Evolutionary conservation across 768 basidiomycete genomes (phyloP), one percentile per base, ranked within the genome.

Genomic region (Pisolithus orientalis): DNA sequence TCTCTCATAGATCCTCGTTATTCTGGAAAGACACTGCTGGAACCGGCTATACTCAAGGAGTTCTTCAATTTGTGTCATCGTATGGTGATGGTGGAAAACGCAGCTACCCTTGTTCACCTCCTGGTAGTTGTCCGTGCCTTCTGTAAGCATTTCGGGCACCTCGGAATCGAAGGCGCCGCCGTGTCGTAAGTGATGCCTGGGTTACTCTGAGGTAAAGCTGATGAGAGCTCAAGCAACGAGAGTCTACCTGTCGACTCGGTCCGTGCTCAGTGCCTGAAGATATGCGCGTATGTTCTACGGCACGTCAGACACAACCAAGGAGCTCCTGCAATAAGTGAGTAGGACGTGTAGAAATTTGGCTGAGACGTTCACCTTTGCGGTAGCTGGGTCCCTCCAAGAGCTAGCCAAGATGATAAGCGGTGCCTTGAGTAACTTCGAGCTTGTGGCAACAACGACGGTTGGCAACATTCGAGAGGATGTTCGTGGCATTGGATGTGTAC

Each of bases 31-130:
- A 89, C 86, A 0, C 78, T 97, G 32, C 74, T 88, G 53, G 87
- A 94, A 38, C 84, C 86, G 2, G 77, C 83, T 0, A 80, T 91
- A 27, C 95, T 95, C 62, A 90, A 93, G 44, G 95, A 99, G 68
- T 83, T 98, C 42, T 81, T 87, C 58, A 85, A 85, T 44, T 72
- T 97, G 4, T 91, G 85, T 64, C 93, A 95, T 63, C 82, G 95
- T 5, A 82, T 97, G 69, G 90, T 87, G 0, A 83, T 97, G 78
- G 89, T 88, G 0, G 94, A 95, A 62, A 73, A 84, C 0, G 83
- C 90, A 1, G 71, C 61, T 0, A 78, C 91, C 29, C 87, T 93
- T 60, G 70, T 80, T 0, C 79, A 86, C 50, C 75, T 97, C 21
- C 72, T 90, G 2, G 85, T 87, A 56, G 80, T 87, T 38, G 66